Conservation (phyloP, 2,329 filamentous ascomycete species). For the Coniella vitis region DNA sequence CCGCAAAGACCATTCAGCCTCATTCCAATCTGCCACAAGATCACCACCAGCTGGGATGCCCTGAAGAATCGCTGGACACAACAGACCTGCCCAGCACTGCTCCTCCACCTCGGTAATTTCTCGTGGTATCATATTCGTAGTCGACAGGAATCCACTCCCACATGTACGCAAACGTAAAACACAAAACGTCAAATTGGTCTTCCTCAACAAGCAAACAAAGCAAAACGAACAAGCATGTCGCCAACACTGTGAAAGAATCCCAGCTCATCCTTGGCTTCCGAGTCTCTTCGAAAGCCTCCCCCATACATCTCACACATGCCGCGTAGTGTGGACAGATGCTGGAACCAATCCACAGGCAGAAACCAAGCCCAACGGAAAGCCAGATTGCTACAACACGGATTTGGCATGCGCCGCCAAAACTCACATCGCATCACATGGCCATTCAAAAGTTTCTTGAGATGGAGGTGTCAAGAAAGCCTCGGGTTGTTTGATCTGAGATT, state of each 20-base stretch:
- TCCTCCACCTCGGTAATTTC: neutral
- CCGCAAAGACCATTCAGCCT: neutral
- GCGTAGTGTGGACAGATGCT: no score
- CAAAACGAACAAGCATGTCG: neutral
- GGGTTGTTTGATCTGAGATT: neutral
- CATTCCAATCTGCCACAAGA: neutral
- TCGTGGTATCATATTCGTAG: conserved; percentile 5
- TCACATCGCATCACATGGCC: neutral
- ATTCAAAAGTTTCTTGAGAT: no score
- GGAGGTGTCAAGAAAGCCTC: no score
- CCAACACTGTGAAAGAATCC: neutral
- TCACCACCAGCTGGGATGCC: neutral
- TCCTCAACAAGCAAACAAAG: neutral
- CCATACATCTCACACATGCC: no score
- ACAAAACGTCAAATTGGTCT: neutral
- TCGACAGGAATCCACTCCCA: neutral
- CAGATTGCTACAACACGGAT: no score
- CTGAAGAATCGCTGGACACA: neutral
- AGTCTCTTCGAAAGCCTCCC: no score
- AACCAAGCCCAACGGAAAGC: no score
- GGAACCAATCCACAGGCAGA: no score
- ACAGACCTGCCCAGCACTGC: neutral
- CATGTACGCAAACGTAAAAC: neutral
- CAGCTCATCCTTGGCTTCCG: neutral
- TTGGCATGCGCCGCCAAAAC: no score